Conservation (phyloP, 371 early-diverging fungal species). For the Phascolomyces articulosus region DNA sequence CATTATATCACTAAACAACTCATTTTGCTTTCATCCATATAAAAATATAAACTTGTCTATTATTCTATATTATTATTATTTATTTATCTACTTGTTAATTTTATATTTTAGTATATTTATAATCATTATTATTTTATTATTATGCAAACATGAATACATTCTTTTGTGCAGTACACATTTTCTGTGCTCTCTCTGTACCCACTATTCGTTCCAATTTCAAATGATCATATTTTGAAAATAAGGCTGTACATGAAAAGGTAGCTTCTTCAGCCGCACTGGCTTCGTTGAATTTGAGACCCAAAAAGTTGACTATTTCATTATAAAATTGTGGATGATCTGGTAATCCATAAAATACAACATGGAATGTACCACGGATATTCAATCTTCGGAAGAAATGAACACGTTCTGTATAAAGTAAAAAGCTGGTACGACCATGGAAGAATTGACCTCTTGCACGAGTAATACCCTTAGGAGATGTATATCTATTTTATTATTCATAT, state of each 20-base stretch:
- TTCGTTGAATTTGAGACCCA: constrained; percentile 46
- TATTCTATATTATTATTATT: too few relatives aligned
- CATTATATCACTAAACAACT: too few relatives aligned
- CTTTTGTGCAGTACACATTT: constrained; percentile 77
- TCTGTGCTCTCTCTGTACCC: constrained; percentile 75
- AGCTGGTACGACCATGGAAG: constrained; percentile 76
- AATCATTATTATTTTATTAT: constrained; percentile 1
- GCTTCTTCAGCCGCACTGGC: constrained; percentile 60
- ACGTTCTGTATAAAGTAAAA: constrained; percentile 90
- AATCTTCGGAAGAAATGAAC: constrained; percentile 93
- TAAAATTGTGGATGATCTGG: constrained; percentile 91
- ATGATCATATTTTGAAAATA: constrained; percentile 86
- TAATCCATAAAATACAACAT: constrained; percentile 89
- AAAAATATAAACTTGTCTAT: too few relatives aligned
- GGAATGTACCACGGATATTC: constrained; percentile 81
- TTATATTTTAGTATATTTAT: not conserved
- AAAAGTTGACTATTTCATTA: constrained; percentile 83
- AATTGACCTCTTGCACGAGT: constrained; percentile 80
- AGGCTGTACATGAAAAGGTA: constrained; percentile 66
- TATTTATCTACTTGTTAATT: not conserved
- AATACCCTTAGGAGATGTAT: constrained; percentile 69
- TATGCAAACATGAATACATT: constrained; percentile 74
- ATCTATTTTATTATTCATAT: constrained; percentile 38
- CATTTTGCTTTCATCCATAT: too few relatives aligned
- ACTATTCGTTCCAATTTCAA: constrained; percentile 89